These are phyloP conservation scores for Colletotrichum navitas DNA, from an alignment of 2,329 filamentous ascomycete species.

Conservation along the genomic window DNA sequence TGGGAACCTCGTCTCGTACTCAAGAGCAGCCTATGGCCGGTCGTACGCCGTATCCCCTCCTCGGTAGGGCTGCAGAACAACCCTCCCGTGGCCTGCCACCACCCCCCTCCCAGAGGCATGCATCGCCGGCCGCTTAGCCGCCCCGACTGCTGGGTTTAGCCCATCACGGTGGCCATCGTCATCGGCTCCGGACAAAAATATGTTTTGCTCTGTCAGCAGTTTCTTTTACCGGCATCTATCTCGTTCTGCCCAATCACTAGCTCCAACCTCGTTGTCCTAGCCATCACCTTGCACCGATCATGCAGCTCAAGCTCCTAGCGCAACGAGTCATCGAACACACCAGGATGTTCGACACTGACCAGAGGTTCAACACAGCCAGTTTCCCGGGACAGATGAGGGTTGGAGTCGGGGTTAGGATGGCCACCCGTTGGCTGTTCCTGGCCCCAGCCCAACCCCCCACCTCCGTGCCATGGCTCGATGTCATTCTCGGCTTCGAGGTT, in stretches of 20 bases:
- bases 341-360: conserved; percentile 6
- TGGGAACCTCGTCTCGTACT: background rate
- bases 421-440: conserved; percentile 9
- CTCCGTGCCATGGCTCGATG: conserved; percentile 10
- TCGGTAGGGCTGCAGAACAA: conserved; percentile 35
- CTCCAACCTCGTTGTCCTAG: background rate
- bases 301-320: background rate
- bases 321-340: conserved; percentile 4
- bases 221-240: background rate
- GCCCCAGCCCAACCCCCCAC: background rate
- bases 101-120: background rate
- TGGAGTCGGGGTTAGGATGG: background rate
- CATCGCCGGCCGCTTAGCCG: conserved; percentile 8
- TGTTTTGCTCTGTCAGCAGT: conserved; percentile 37
- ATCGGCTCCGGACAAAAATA: conserved; percentile 37
- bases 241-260: conserved; percentile 25
- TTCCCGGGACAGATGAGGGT: conserved; percentile 6
- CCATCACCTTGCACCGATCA: conserved; percentile 4
- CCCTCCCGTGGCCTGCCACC: conserved; percentile 9
- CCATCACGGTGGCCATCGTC: conserved; percentile 25
- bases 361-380: conserved; percentile 16
- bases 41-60: background rate
- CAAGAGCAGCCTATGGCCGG: conserved; percentile 6
- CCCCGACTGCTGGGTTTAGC: conserved; percentile 27
- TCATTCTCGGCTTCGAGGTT: background rate